Percentiles rank a stretch among this genome's conserved stretches.
Conservation (phyloP, 2,329 filamentous ascomycete genomes). For the Cercospora zeae-maydis region DNA sequence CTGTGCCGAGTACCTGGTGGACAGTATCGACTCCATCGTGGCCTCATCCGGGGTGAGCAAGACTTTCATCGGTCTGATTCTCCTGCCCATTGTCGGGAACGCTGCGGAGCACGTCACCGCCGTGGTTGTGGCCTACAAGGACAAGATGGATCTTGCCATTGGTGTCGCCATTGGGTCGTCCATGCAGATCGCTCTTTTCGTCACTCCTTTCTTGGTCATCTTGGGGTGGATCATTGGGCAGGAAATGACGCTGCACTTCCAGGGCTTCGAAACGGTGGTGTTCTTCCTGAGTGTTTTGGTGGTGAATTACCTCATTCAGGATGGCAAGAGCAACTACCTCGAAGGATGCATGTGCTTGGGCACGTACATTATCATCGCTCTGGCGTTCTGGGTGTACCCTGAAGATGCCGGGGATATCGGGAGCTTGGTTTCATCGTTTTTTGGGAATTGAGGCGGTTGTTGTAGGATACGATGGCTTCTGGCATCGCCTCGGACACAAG, state of each 20-base stretch:
- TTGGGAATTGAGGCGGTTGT: constrained; percentile 13
- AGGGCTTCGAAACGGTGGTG: constrained; percentile 82
- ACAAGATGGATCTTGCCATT: constrained; percentile 57
- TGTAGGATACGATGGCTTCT: background rate
- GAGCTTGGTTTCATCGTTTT: constrained; percentile 18
- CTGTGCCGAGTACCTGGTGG: constrained; percentile 54
- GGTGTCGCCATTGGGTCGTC: constrained; percentile 54
- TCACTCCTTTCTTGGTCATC: constrained; percentile 56
- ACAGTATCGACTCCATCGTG: constrained; percentile 54
- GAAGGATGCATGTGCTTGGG: constrained; percentile 65
- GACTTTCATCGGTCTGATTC: constrained; percentile 56
- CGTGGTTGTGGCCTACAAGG: constrained; percentile 53
- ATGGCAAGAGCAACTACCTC: constrained; percentile 81
- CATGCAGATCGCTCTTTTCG: constrained; percentile 57
- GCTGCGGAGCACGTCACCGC: constrained; percentile 56
- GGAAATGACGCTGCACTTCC: constrained; percentile 71
- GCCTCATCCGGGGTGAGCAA: constrained; percentile 51
- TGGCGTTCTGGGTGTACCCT: constrained; percentile 60
- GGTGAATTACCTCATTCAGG: constrained; percentile 81
- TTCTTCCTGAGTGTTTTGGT: constrained; percentile 81
- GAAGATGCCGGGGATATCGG: constrained; percentile 25
- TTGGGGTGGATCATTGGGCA: constrained; percentile 54
- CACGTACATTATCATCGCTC: constrained; percentile 57
- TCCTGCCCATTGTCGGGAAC: constrained; percentile 57
- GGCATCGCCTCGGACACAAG: background rate